phyloP scores from a whole-genome alignment of 306 rosid genomes.

The Dryas octopetala region DNA sequence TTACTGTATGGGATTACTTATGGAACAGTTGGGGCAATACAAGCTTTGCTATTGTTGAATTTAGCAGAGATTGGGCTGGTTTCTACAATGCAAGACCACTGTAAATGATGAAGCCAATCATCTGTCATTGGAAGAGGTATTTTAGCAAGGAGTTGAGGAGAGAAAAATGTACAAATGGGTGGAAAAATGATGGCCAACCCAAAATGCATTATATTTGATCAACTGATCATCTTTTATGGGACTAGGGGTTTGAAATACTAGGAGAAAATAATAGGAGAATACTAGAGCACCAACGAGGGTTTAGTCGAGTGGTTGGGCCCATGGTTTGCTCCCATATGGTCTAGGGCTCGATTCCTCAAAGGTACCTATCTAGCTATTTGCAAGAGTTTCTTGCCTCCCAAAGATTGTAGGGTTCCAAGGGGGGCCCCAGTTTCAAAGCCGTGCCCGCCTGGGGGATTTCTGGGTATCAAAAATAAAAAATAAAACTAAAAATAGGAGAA shows the following conservation, averaged over 20 bases:
- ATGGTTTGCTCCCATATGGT: no score
- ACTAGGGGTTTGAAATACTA: background rate
- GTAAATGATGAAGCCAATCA: background rate
- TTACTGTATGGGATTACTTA: background rate
- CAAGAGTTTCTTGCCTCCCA: no score
- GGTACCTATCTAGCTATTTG: no score
- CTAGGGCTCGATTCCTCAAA: no score
- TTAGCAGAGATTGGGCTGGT: background rate
- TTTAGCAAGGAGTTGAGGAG: background rate
- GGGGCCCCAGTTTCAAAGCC: no score
- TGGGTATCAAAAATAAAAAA: no score
- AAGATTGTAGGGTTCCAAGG: no score
- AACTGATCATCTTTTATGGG: background rate
- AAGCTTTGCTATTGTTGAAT: background rate
- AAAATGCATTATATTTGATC: background rate
- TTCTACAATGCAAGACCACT: background rate
- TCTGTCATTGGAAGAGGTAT: background rate
- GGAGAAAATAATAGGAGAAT: background rate
- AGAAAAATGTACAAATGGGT: background rate
- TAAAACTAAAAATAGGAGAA: background rate
- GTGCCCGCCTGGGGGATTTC: no score
- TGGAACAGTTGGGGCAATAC: background rate
- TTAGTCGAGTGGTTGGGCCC: no score
- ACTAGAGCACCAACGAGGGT: background rate
- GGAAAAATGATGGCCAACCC: background rate